Base-by-base conservation (phyloP, 345 rosid genomes). In the Acer campestre region DNA sequence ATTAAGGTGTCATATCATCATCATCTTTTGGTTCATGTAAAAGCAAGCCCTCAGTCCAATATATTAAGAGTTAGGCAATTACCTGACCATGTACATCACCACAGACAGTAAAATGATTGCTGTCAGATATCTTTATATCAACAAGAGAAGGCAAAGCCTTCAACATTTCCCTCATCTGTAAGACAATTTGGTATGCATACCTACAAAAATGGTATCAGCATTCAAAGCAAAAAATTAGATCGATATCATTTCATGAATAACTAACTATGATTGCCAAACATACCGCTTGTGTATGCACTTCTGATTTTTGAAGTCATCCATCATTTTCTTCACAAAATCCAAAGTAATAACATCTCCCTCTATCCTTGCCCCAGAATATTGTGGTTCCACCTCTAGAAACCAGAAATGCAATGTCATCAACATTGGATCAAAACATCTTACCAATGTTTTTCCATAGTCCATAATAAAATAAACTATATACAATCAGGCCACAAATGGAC, bases 21-120 rank as follows among this genome's bases (percentile, higher is more conserved):
- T 22, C 61, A 16, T 49, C 40, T 27, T 70, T 70, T 22, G 40
- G 11, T 53, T 53, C 48, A 64, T 10, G 61, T 31, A 38, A 75
- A 66, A 67, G 61, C 48, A 27, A 31, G 56, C 20, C 31, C 69
- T 58, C 49, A 35, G 18, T 73, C 25, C 46, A 29, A 22, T 25
- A 68, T 48, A 9, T 77, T 18, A 40, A 53, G 35, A 74, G 61
- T 73, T 40, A 58, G 56, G 27, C 31, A 76, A 84, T 84, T 86
- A 96, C 99, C 98, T 96, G 98, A 74, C 99, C 99, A 82, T 96
- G 99, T 46, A 96, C 98, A 84, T 96, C 99, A 85, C 99, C 99
- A 70, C 99, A 96, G 72, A 96, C 97, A 0, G 98, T 94, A 80
- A 94, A 87, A 83, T 88, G 93, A 29, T 82, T 90, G 71, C 91